Evolutionary conservation across 495 filamentous ascomycete genomes (phyloP).

Genomic region (Xylaria sp.): DNA sequence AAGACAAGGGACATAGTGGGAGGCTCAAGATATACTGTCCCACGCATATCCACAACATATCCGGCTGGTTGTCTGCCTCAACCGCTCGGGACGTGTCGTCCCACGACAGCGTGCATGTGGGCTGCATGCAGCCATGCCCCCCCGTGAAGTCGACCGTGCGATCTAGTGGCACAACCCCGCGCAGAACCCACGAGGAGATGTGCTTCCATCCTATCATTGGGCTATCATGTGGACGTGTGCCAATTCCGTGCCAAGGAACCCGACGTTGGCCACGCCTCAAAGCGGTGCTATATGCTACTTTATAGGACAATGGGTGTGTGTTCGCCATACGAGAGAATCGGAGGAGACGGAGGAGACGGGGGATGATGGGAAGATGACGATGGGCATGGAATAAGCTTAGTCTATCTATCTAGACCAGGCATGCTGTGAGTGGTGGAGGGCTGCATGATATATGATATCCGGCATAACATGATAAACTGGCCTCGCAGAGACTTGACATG

Average conservation of each 20-base stretch:
- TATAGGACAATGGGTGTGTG: not conserved
- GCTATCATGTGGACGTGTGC: constrained; percentile 19
- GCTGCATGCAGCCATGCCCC: constrained; percentile 19
- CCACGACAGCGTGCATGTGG: constrained; percentile 22
- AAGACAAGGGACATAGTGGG: constrained; percentile 23
- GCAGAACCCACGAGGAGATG: constrained; percentile 23
- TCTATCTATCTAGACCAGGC: not conserved
- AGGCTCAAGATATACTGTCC: constrained; percentile 27
- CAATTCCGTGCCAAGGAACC: constrained; percentile 17
- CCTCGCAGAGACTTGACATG: not conserved
- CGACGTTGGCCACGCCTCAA: constrained; percentile 3
- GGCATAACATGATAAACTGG: not conserved
- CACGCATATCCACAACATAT: not conserved
- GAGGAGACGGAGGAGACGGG: not conserved
- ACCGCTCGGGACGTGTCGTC: constrained; percentile 18
- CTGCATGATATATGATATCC: not conserved
- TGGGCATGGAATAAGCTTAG: constrained; percentile 1
- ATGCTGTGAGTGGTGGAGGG: constrained; percentile 12
- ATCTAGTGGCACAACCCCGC: constrained; percentile 25
- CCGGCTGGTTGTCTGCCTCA: constrained; percentile 10
- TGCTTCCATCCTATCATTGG: constrained; percentile 13
- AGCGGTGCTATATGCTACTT: not conserved
- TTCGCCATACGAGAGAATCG: not conserved
- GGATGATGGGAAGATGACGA: constrained; percentile 9
- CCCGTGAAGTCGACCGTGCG: not conserved